Conservation (phyloP, 116 monocot species). For the Zostera marina region DNA sequence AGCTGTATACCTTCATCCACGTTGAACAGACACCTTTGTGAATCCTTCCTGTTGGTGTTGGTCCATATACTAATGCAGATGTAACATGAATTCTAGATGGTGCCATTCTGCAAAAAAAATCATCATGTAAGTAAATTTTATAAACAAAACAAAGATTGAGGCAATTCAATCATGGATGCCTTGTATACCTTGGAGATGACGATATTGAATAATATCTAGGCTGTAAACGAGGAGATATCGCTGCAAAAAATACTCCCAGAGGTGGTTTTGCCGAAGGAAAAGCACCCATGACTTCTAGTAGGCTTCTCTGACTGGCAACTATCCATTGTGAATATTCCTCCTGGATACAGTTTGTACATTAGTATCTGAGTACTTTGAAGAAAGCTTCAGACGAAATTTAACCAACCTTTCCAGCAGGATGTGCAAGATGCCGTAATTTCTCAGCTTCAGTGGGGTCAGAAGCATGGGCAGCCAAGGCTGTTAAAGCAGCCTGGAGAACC, state of each 20-base stretch:
- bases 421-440: slow-evolving; percentile 40
- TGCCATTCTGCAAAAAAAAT: slow-evolving; percentile 28
- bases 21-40: slow-evolving; percentile 95
- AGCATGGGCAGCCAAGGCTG: slow-evolving; percentile 79
- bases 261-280: slow-evolving; percentile 82
- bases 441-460: slow-evolving; percentile 76
- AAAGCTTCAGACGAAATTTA: background rate
- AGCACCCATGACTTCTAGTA: slow-evolving; percentile 72
- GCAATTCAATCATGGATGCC: background rate
- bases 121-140: slow-evolving; percentile 2
- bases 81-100: slow-evolving; percentile 76
- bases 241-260: slow-evolving; percentile 83
- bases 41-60: slow-evolving; percentile 78
- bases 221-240: slow-evolving; percentile 72
- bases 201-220: slow-evolving; percentile 92
- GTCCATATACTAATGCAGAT: slow-evolving; percentile 74
- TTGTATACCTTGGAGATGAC: slow-evolving; percentile 64
- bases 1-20: slow-evolving; percentile 76
- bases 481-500: slow-evolving; percentile 52
- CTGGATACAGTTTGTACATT: slow-evolving; percentile 13
- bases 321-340: slow-evolving; percentile 84
- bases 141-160: slow-evolving; percentile 4
- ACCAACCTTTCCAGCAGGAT: slow-evolving; percentile 87
- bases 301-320: slow-evolving; percentile 74
- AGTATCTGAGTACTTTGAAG: background rate